Evolutionary conservation across 208 protist genomes (phyloP).

Genomic region (Leishmania aethiopica): DNA sequence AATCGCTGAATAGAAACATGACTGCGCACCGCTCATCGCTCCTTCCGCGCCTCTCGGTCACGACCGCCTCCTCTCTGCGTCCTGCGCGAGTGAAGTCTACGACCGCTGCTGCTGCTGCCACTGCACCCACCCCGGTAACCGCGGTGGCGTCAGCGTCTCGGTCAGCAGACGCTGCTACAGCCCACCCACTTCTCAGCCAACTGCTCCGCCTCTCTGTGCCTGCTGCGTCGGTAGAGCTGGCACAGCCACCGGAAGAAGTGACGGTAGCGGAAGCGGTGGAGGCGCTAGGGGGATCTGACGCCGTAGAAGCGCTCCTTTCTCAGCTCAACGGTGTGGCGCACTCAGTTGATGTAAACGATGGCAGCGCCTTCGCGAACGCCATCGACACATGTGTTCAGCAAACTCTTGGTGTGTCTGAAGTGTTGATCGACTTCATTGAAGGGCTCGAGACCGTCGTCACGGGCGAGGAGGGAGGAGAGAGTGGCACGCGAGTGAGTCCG

Average conservation of each 20-base stretch:
- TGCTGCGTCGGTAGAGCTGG: background rate
- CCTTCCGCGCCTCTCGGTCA: slow-evolving; percentile 2
- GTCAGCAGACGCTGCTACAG: background rate
- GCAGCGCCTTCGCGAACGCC: background rate
- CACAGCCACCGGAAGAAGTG: background rate
- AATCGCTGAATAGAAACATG: background rate
- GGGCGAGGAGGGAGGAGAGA: background rate
- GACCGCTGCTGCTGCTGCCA: background rate
- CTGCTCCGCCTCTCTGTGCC: background rate
- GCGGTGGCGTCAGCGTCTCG: background rate
- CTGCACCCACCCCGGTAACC: background rate
- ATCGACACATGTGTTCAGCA: background rate
- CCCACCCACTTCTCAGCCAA: slow-evolving; percentile 6
- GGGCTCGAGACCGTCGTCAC: background rate
- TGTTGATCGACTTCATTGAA: background rate
- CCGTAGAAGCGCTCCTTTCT: slow-evolving; percentile 12
- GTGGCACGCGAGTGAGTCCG: background rate
- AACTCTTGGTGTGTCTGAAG: background rate
- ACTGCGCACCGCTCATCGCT: background rate
- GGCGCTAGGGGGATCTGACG: slow-evolving; percentile 16
- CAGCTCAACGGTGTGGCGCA: slow-evolving; percentile 5
- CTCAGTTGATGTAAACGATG: background rate
- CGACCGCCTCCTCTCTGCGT: slow-evolving; percentile 10
- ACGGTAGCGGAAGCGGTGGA: slow-evolving; percentile 12
- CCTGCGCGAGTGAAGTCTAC: slow-evolving; percentile 8